Conservation (phyloP, 2,329 filamentous ascomycete species). For the Diaporthe ampelina region DNA sequence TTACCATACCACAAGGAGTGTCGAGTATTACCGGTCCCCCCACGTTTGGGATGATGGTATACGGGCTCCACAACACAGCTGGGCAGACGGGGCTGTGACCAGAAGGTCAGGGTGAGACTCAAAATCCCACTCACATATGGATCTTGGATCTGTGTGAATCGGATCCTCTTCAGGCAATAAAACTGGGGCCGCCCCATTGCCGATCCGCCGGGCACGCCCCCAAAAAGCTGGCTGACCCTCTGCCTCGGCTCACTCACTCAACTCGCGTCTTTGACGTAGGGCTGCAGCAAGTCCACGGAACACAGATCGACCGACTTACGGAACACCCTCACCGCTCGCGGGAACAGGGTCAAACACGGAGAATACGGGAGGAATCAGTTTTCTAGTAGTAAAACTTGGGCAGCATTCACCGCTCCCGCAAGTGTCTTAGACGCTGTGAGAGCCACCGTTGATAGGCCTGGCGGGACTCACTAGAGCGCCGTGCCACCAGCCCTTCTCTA, state of each 20-base stretch:
- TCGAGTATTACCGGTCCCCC: background rate
- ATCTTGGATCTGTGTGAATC: slow-evolving; percentile 14
- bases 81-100: slow-evolving; percentile 8
- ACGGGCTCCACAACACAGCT: slow-evolving; percentile 13
- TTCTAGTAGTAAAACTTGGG: background rate
- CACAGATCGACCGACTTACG: slow-evolving; percentile 16
- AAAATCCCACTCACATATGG: background rate
- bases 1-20: slow-evolving; percentile 8
- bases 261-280: slow-evolving; percentile 26
- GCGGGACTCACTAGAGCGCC: slow-evolving; percentile 10
- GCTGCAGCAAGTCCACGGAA: slow-evolving; percentile 25
- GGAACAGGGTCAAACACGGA: slow-evolving; percentile 3
- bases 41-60: slow-evolving; percentile 2
- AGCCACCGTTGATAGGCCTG: slow-evolving; percentile 24
- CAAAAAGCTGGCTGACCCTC: background rate
- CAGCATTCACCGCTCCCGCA: slow-evolving; percentile 17
- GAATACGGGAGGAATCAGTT: background rate
- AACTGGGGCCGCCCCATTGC: slow-evolving; percentile 10
- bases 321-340: slow-evolving; percentile 20
- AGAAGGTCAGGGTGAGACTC: slow-evolving; percentile 5
- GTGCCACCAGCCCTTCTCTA: slow-evolving; percentile 5
- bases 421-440: slow-evolving; percentile 8
- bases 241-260: slow-evolving; percentile 16
- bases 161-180: slow-evolving; percentile 20
- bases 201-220: slow-evolving; percentile 6